These are phyloP conservation scores for Hygrocybe coccinea DNA, from an alignment of 768 basidiomycete genomes.

Conservation along the genomic window DNA sequence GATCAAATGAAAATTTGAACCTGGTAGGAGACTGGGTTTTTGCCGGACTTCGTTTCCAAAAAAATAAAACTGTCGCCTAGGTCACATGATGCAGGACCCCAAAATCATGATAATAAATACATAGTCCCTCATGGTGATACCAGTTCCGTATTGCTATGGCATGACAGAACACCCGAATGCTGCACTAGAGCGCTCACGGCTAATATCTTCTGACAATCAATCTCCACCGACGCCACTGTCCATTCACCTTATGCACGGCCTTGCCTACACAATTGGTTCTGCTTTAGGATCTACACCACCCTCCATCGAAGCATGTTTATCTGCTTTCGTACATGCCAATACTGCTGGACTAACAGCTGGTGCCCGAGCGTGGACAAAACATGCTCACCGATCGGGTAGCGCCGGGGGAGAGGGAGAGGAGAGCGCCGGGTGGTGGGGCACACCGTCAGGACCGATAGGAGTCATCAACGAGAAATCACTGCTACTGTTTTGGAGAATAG, in stretches of 20 bases:
- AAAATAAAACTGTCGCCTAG: background rate
- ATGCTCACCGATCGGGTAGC: constrained; percentile 50
- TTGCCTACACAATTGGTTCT: constrained; percentile 58
- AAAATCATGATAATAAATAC: background rate
- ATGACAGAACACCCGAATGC: constrained; percentile 44
- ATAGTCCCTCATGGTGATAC: background rate
- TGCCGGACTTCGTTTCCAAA: too few species aligned
- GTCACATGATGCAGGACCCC: too few species aligned
- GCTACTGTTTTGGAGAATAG: constrained; percentile 48
- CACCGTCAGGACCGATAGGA: constrained; percentile 47
- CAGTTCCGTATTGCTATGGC: constrained; percentile 38
- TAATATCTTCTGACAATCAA: constrained; percentile 13
- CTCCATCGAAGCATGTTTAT: constrained; percentile 42
- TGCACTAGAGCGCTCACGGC: constrained; percentile 31
- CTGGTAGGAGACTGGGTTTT: too few species aligned
- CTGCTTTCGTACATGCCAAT: constrained; percentile 49
- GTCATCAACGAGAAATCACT: constrained; percentile 51
- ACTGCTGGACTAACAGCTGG: constrained; percentile 50
- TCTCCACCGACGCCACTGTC: constrained; percentile 29
- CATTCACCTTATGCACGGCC: constrained; percentile 41
- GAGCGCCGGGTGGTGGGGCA: constrained; percentile 56
- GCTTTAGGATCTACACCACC: constrained; percentile 51
- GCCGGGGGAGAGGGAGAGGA: constrained; percentile 6
- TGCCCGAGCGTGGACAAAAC: constrained; percentile 64
- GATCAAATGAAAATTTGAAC: too few species aligned